Conservation (phyloP, 2,329 filamentous ascomycete species). For the Exophiala phaeomuriformis region DNA sequence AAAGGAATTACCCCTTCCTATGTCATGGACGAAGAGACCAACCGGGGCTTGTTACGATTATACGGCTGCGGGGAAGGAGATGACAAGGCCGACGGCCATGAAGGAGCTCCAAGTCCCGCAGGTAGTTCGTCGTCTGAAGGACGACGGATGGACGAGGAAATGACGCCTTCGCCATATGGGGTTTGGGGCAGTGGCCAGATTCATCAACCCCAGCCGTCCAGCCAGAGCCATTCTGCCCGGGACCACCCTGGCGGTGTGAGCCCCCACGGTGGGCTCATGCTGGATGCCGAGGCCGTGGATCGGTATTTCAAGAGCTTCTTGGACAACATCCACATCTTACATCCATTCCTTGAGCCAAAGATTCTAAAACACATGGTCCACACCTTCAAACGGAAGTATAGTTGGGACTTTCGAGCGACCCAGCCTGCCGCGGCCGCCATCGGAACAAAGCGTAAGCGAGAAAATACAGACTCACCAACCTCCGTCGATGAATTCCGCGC, state of each 20-base stretch:
- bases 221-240: conserved; percentile 21
- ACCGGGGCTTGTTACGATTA: conserved; percentile 64
- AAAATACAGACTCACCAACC: conserved; percentile 20
- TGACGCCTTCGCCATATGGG: conserved; percentile 40
- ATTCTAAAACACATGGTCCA: conserved; percentile 48
- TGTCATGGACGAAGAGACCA: conserved; percentile 67
- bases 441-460: conserved; percentile 26
- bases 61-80: conserved; percentile 73
- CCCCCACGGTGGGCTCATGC: conserved; percentile 44
- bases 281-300: conserved; percentile 46
- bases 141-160: conserved; percentile 27
- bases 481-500: conserved; percentile 16
- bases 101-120: conserved; percentile 36
- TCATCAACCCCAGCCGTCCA: conserved; percentile 27
- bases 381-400: conserved; percentile 45
- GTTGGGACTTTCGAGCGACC: conserved; percentile 27
- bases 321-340: conserved; percentile 54
- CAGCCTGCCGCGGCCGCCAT: conserved; percentile 9
- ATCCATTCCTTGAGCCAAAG: conserved; percentile 55
- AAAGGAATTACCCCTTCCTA: conserved; percentile 44
- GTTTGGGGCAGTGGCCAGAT: conserved; percentile 46
- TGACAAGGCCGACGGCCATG: conserved; percentile 48
- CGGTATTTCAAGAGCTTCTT: conserved; percentile 51
- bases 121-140: conserved; percentile 32
- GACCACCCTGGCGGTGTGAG: conserved; percentile 45